Base-by-base conservation (phyloP, 2,329 filamentous ascomycete genomes). In the Zasmidium citrigriseum region DNA sequence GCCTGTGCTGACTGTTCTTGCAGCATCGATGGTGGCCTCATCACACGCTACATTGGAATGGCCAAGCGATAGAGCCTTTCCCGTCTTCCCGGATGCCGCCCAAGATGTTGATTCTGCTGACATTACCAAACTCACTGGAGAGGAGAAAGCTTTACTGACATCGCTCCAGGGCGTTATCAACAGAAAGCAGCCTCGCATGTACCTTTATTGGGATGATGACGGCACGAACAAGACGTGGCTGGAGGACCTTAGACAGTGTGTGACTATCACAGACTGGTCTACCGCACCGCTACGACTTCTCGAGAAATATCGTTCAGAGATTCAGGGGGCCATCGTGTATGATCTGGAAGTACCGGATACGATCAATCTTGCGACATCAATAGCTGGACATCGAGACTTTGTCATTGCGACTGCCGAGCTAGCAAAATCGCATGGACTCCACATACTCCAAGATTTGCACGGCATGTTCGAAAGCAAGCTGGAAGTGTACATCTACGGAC, bases 161-260 rank as follows among this genome's bases (percentile, higher is more conserved):
- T 45, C 54, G 12, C 22, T 56, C 5, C 54, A 56, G 45, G 47
- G 54, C 46, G 46, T 56, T n/a, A 34, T 51, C 4, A 56, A 56
- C 24, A 46, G 54, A 20, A 46, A 46, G 27, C 21, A 56, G 47
- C 54, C 54, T 27, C 54, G 54, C 2, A 50, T 51, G 4, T 56
- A 56, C 34, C 29, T 56, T 1, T 50, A 56, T 23, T 56, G 54
- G 54, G 21, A 56, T 22, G 49, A 56, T 22, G 38, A 46, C 18
- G 54, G 38, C n/a, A 53, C 34, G 16, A 41, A 46, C 21, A 46
- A 51, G 25, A 25, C 25, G 3, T 56, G 54, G 54, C 54, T 56
- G n/a, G 25, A 29, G 46, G 46, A 22, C 3, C 50, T 56, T 14
- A 29, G 46, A 11, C 27, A 50, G 11, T 29, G 34, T 50, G 45